phyloP scores from a whole-genome alignment of 805 yeast genomes.

The Candida wancherniae region DNA sequence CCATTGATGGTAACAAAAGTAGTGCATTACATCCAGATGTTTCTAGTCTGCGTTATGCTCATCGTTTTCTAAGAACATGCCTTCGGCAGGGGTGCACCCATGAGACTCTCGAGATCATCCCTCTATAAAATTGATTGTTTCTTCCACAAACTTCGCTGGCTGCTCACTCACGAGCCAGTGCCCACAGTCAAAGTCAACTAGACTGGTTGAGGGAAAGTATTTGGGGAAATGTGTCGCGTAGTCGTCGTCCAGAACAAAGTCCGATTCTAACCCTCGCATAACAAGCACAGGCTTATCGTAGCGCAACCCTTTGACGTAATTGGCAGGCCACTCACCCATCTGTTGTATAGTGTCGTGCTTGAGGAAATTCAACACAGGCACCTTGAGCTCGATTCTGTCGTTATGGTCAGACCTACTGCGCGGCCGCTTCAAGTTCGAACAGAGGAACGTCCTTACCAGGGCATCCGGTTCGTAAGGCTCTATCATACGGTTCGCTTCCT shows the following conservation, averaged over 20 bases:
- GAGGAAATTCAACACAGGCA: slow-evolving; percentile 15
- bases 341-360: slow-evolving; percentile 9
- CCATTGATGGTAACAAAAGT: no score
- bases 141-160: slow-evolving; percentile 26
- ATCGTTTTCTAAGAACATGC: no score
- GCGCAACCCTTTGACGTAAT: slow-evolving; percentile 10
- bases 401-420: slow-evolving; percentile 14
- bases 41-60: no score
- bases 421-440: slow-evolving; percentile 30
- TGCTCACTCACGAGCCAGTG: slow-evolving; percentile 40
- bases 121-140: slow-evolving; percentile 8
- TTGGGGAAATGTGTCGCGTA: slow-evolving; percentile 17
- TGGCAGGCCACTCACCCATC: slow-evolving; percentile 16
- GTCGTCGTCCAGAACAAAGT: slow-evolving; percentile 34
- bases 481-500: slow-evolving; percentile 21
- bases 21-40: no score
- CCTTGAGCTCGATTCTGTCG: slow-evolving; percentile 11
- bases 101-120: no score
- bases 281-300: slow-evolving; percentile 37
- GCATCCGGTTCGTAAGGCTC: slow-evolving; percentile 21
- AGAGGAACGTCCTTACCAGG: slow-evolving; percentile 32
- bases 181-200: slow-evolving; percentile 24
- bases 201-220: slow-evolving; percentile 21
- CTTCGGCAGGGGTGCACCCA: no score
- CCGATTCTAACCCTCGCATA: slow-evolving; percentile 40